Base-by-base conservation (phyloP, 2,329 filamentous ascomycete species). In the Sclerotinia sclerotiorum region DNA sequence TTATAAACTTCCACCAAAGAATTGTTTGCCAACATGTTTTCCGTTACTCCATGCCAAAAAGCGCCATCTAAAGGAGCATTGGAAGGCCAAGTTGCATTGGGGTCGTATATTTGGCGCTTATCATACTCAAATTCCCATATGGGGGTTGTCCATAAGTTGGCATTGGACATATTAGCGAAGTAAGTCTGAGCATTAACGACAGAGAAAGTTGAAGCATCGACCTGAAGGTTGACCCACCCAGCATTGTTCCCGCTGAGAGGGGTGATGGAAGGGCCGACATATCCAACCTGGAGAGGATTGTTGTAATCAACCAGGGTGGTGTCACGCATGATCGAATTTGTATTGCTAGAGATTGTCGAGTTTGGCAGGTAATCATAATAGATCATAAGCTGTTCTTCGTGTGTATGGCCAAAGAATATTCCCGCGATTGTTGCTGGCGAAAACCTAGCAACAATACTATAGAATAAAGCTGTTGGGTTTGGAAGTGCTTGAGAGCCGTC, bases 341-440 rank as follows among this genome's bases (percentile, higher is more conserved):
- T 27, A n/a, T 67, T 67, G 44, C 48, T 67, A 24, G 55, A 44
- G 27, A 42, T 61, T 21, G 44, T 67, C 6, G 65, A 67, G 35
- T 67, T 61, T 51, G 65, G 55, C 21, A 67, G 55, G 51, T 73
- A 76, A 68, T 76, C 74, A 60, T 77, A 77, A 67, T 74, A 77
- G 44, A 77, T 72, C 39, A 75, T 72, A 7, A 78, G 76, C 60
- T 78, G 72, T 52, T 78, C 77, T 24, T 73, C 73, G 69, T 79
- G 77, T 2, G 77, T 78, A 68, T 79, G 77, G 13, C 77, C 76
- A 66, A 73, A 78, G 69, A 78, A 79, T 57, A 77, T 69, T 17
- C 73, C 77, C 19, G 75, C 73, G 24, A 77, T 77, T 1, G 76
- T 79, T 11, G 73, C 73, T 29, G 70, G 66, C 4, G 65, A 69